Percentiles rank a stretch among this genome's conserved stretches.
Conservation (phyloP, 345 rosid species). For the Salix purpurea region DNA sequence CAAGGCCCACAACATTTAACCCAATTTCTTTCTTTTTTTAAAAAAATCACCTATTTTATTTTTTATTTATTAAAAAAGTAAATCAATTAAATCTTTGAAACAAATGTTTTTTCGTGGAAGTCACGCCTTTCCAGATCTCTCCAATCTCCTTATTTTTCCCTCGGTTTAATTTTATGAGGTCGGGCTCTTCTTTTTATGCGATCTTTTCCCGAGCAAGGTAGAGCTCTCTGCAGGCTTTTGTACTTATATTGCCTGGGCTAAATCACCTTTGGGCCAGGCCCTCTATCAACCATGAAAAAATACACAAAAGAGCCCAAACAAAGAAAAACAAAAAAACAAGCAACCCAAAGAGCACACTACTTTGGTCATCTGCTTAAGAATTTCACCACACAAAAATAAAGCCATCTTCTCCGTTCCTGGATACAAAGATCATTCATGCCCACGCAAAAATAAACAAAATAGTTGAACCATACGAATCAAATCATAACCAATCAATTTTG, state of each 20-base stretch:
- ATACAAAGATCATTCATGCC: background rate
- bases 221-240: background rate
- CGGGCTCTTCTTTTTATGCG: background rate
- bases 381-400: background rate
- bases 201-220: background rate
- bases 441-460: background rate
- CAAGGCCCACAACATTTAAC: too few relatives aligned
- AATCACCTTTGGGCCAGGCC: background rate
- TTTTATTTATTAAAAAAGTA: too few relatives aligned
- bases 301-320: background rate
- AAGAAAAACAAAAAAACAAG: background rate
- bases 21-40: too few relatives aligned
- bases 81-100: too few relatives aligned
- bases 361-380: background rate
- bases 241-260: too few relatives aligned
- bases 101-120: too few relatives aligned
- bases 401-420: background rate
- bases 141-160: background rate
- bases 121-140: too few relatives aligned
- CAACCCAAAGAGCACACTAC: background rate
- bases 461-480: background rate
- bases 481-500: background rate
- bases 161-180: background rate
- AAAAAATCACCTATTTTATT: too few relatives aligned
- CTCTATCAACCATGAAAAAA: background rate